These are phyloP conservation scores for Neofusicoccum kwambonambiense DNA, from an alignment of 2,329 filamentous ascomycete genomes.

Conservation along the genomic window DNA sequence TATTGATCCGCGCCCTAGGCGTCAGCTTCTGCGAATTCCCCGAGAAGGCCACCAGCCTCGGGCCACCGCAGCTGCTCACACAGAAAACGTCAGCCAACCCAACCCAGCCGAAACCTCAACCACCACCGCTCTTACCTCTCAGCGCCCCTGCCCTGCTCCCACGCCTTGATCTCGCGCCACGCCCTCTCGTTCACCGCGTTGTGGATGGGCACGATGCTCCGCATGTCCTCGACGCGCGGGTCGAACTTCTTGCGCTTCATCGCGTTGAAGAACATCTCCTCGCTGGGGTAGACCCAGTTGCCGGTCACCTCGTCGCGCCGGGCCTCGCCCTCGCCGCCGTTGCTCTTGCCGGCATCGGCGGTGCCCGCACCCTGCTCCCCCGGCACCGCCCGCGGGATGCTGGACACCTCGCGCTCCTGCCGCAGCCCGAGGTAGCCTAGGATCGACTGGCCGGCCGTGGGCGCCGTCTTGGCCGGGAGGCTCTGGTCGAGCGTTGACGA, in stretches of 20 bases:
- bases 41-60: constrained; percentile 78
- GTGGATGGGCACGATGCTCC: constrained; percentile 91
- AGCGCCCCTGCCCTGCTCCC: constrained; percentile 68
- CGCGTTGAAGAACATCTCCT: constrained; percentile 97
- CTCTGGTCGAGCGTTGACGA: constrained; percentile 30
- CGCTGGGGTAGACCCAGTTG: constrained; percentile 96
- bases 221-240: constrained; percentile 72
- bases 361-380: constrained; percentile 35
- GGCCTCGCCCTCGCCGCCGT: constrained; percentile 42
- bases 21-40: constrained; percentile 66
- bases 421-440: constrained; percentile 35
- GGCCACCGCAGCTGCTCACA: constrained; percentile 64
- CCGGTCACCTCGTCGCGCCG: constrained; percentile 60
- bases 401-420: constrained; percentile 71
- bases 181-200: constrained; percentile 98
- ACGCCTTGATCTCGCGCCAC: constrained; percentile 86
- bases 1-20: constrained; percentile 80
- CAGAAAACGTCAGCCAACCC: constrained; percentile 5
- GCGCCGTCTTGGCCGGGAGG: neutral
- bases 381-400: constrained; percentile 59
- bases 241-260: constrained; percentile 88
- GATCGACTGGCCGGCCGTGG: constrained; percentile 16
- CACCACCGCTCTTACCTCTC: constrained; percentile 49
- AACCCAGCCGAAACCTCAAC: too few species aligned
- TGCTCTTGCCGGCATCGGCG: constrained; percentile 49